Evolutionary conservation across 1,284 basidiomycete species (phyloP).

Genomic region (Exobasidium cylindrosporum): DNA sequence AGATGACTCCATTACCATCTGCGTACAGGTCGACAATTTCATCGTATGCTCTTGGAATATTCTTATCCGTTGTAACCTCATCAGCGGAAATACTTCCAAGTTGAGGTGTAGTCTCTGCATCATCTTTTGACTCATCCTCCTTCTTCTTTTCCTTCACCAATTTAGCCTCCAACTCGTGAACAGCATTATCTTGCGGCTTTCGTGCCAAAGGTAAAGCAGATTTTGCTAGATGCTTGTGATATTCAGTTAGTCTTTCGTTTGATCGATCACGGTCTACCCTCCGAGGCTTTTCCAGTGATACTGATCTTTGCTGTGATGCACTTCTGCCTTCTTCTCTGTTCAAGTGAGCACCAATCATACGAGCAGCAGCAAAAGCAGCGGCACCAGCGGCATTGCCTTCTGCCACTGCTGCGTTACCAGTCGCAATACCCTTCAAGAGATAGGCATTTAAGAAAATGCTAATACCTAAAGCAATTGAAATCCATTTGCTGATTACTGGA

Average conservation of each 20-base stretch:
- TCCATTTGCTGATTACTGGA: constrained; percentile 92
- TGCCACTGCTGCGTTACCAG: constrained; percentile 49
- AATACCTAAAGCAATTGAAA: constrained; percentile 79
- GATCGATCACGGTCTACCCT: background rate
- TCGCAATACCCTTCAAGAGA: constrained; percentile 72
- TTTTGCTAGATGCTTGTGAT: constrained; percentile 21
- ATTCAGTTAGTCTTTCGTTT: background rate
- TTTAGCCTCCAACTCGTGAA: constrained; percentile 14
- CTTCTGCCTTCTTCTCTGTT: constrained; percentile 15
- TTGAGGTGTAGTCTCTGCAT: constrained; percentile 19
- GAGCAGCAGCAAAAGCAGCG: constrained; percentile 53
- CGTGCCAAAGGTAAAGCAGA: background rate
- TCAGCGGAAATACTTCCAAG: constrained; percentile 27
- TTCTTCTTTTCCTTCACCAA: constrained; percentile 25
- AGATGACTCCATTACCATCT: constrained; percentile 63
- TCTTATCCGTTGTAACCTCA: constrained; percentile 24
- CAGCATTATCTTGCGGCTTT: background rate
- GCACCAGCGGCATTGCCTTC: constrained; percentile 52
- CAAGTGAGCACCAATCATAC: constrained; percentile 52
- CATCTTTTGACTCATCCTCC: constrained; percentile 27
- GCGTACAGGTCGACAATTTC: constrained; percentile 84
- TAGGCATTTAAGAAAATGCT: constrained; percentile 91
- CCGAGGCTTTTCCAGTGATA: background rate
- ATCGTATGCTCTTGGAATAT: constrained; percentile 61
- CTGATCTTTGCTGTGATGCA: background rate